Percentiles rank a stretch among this genome's conserved stretches.
phyloP scores from a whole-genome alignment of 75 land plant species.

The Pinus taeda region DNA sequence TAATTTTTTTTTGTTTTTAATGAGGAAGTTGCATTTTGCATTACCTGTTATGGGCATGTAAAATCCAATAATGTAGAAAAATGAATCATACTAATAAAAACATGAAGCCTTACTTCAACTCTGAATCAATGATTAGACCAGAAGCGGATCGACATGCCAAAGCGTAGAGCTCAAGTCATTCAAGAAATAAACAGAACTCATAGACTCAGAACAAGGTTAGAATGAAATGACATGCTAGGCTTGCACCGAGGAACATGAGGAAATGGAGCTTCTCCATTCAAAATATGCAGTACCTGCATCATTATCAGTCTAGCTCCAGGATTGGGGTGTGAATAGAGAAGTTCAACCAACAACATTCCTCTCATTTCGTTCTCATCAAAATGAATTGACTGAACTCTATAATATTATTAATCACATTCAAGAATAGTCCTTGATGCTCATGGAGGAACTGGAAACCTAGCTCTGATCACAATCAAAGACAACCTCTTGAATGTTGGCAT shows the following conservation, averaged over 20 bases:
- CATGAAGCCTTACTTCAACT: neutral
- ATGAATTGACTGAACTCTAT: too few species aligned
- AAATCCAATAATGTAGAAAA: neutral
- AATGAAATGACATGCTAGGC: conserved; percentile 67
- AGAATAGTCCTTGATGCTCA: too few species aligned
- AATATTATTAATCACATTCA: too few species aligned
- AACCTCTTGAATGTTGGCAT: too few species aligned
- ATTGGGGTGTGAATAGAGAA: conserved; percentile 83
- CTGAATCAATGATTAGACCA: neutral
- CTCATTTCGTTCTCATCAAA: conserved; percentile 68
- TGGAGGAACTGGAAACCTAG: too few species aligned
- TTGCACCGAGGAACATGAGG: conserved; percentile 64
- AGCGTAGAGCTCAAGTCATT: neutral
- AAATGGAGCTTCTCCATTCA: conserved; percentile 59
- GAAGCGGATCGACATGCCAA: neutral
- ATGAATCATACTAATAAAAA: neutral
- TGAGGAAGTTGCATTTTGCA: neutral
- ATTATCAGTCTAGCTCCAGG: conserved; percentile 67
- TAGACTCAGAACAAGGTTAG: conserved; percentile 43
- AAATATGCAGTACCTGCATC: conserved; percentile 72
- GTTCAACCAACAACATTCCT: conserved; percentile 64
- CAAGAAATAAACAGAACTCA: neutral
- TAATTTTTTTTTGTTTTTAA: neutral
- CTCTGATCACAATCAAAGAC: too few species aligned
- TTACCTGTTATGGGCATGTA: neutral